Evolutionary conservation across 805 yeast genomes (phyloP).

Genomic region (Candida sakaeoensis): DNA sequence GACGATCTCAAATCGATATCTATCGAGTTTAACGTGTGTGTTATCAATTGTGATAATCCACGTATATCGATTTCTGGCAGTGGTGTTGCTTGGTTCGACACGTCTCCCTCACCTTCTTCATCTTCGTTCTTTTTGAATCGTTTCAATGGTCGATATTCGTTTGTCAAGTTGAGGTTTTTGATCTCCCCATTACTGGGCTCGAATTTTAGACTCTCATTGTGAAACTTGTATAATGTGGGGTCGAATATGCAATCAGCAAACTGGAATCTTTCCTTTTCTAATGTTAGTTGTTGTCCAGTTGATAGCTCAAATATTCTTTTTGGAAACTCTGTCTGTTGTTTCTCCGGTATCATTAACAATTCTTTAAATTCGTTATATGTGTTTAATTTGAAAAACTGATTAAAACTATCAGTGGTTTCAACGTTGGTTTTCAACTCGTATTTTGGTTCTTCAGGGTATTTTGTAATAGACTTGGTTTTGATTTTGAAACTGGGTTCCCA

Average conservation of each 20-base stretch:
- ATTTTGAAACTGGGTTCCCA: slow-evolving; percentile 44
- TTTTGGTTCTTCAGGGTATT: slow-evolving; percentile 28
- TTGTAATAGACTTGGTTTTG: slow-evolving; percentile 38
- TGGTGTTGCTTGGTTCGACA: slow-evolving; percentile 26
- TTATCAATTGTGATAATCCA: slow-evolving; percentile 60
- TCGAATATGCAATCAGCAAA: slow-evolving; percentile 72
- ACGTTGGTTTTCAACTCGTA: slow-evolving; percentile 18
- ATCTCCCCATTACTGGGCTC: slow-evolving; percentile 51
- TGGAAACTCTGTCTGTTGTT: slow-evolving; percentile 24
- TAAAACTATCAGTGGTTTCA: slow-evolving; percentile 46
- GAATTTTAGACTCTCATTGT: slow-evolving; percentile 21
- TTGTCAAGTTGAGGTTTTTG: slow-evolving; percentile 40
- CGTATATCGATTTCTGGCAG: slow-evolving; percentile 24
- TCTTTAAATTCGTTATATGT: slow-evolving; percentile 75
- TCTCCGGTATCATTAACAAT: slow-evolving; percentile 52
- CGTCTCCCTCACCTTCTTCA: not conserved
- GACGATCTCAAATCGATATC: slow-evolving; percentile 85
- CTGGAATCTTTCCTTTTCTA: slow-evolving; percentile 56
- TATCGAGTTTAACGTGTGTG: slow-evolving; percentile 50
- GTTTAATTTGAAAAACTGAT: slow-evolving; percentile 51
- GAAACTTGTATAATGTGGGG: slow-evolving; percentile 46
- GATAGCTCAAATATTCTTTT: slow-evolving; percentile 68
- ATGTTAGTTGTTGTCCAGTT: slow-evolving; percentile 63
- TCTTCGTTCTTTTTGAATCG: slow-evolving; percentile 45
- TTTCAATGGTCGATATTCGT: slow-evolving; percentile 73